Evolutionary conservation across 148 eudicot species (phyloP), one percentile per base, ranked within the genome.

Genomic region (Persicaria tinctoria): DNA sequence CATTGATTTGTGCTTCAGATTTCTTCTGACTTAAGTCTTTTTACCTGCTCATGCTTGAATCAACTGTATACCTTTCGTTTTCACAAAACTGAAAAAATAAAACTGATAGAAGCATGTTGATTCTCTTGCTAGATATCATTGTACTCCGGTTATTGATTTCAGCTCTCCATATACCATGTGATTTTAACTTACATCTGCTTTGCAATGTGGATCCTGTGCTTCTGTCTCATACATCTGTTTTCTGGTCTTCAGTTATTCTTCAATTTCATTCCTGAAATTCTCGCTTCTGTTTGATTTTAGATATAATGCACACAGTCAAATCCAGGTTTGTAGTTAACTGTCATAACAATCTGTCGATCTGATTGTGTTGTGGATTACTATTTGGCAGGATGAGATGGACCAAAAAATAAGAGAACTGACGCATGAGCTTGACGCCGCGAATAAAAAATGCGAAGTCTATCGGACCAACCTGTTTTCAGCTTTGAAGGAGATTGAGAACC

Each of bases 401-500:
- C 77, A 27, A 83, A 85, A 85, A 76, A 91, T 89, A 76, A 80
- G 77, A 78, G 87, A 88, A 76, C 87, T 89, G 23, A 78, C 82
- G 3, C 70, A 74, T 53, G 88, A 86, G 73, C 84, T 91, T 44
- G 92, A 85, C 46, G 79, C 78, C 56, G 85, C 87, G 47, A 83
- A 86, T 77, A 76, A 79, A 6, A 91, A 86, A 72, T 88, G 90
- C 86, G 97, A 88, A 74, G 82, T 79, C 16, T 89, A 91, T 54
- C 85, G 90, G 60, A 72, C 87, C 80, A 88, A 86, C 78, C 80
- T 91, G 75, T 76, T 89, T 50, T 77, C 89, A 20, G 82, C 85
- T 75, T 73, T 89, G 83, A 89, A 85, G 81, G 91, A 87, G 71
- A 82, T 91, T 70, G 93, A 91, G 77, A 84, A 81, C 76, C 89